Base-by-base conservation (phyloP, 2,329 filamentous ascomycete genomes). In the Ophiosphaerella korrae region DNA sequence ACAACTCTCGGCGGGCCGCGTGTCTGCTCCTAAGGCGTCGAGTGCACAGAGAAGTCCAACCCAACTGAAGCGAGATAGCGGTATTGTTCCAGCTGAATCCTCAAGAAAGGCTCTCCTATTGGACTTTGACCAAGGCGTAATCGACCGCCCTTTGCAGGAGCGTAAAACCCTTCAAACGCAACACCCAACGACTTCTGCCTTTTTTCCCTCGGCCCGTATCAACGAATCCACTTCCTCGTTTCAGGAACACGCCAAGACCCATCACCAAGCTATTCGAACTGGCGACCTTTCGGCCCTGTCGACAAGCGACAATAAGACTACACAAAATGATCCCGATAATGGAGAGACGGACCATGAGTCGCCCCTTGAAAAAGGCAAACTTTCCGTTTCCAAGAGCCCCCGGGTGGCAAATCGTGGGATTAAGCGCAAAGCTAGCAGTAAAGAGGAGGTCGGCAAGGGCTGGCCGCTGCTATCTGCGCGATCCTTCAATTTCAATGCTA, bases 391-490 rank as follows among this genome's bases (percentile, higher is more conserved):
- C 42, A 2, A 63, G 52, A 31, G 13, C 35, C 11, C 33, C 23
- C 45, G 46, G 13, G 23, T 29, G 13, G 41, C 34, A 7, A 53
- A 50, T 3, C 45, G 36, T 12, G 9, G 35, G 16, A 21, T 37
- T 5, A 53, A 52, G 26, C 45, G 35, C n/a, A 48, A 33, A 18
- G 34, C 39, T 3, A 12, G 26, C 3, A 21, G 40, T 7, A 29
- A 29, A 3, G 33, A 23, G 24, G 9, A 41, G 16, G 6, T 31
- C 11, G 32, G 24, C 12, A 14, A 44, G 21, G 16, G 13, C 6
- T 70, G 62, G 58, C 50, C 42, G 9, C 44, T 72, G 4, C 33
- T 32, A 2, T 67, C 48, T 36, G 62, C 61, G 24, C 57, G 61
- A 29, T 48, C 64, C 26, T 29, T 8, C 11, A 11, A 11, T 8